Percentiles rank a stretch among this genome's conserved stretches.
phyloP scores from a whole-genome alignment of 768 basidiomycete species.

The Xerocomus spinulosus region DNA sequence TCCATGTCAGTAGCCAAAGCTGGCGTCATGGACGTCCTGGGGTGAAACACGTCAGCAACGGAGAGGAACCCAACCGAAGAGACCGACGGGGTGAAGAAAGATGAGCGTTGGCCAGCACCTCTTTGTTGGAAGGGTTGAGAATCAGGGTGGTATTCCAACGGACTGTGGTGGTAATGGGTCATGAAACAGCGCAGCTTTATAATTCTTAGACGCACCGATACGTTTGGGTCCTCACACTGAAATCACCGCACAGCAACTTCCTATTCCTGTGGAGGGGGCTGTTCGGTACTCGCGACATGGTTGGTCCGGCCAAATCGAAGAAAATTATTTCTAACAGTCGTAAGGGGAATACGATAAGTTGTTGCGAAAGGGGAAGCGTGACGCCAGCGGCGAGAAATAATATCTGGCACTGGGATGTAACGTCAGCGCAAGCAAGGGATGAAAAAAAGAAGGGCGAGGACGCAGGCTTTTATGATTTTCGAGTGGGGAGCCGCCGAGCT shows the following conservation, averaged over 20 bases:
- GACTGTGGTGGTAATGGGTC: slow-evolving; percentile 12
- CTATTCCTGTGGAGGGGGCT: slow-evolving; percentile 19
- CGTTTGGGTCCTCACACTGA: not conserved
- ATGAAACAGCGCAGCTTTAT: slow-evolving; percentile 9
- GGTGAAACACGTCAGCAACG: not conserved
- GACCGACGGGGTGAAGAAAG: slow-evolving; percentile 8
- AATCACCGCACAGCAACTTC: slow-evolving; percentile 14
- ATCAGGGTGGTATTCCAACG: not conserved
- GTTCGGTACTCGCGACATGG: slow-evolving; percentile 6
- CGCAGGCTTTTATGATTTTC: slow-evolving; percentile 8
- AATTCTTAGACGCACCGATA: slow-evolving; percentile 9
- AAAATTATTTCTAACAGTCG: not conserved
- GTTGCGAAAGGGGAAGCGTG: not conserved
- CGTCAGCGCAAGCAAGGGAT: not conserved
- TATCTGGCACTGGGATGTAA: too few relatives aligned
- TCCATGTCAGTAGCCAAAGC: not conserved
- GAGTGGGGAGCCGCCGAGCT: not conserved
- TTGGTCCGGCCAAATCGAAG: not conserved
- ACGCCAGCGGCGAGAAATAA: too few relatives aligned
- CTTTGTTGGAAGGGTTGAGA: not conserved
- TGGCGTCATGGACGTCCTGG: slow-evolving; percentile 7
- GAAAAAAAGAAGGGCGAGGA: not conserved
- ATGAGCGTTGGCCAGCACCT: not conserved
- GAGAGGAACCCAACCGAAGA: not conserved
- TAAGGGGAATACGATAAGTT: not conserved